A percentile compares a stretch with the other conserved stretches of the same genome.
Conservation (phyloP, 2,329 filamentous ascomycete genomes). For the Calonectria hongkongensis region DNA sequence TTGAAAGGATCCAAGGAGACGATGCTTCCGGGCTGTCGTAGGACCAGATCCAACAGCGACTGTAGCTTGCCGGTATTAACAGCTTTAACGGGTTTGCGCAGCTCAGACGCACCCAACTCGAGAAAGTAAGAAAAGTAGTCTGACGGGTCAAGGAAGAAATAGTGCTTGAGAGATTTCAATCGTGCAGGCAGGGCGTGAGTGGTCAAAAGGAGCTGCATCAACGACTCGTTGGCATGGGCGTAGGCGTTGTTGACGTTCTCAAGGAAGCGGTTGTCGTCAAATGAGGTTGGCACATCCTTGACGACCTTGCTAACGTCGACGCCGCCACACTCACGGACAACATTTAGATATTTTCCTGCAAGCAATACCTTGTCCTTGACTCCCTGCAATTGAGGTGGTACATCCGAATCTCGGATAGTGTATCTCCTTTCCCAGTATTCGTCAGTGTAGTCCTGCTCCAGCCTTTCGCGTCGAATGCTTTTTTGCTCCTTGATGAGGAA, state of each 20-base stretch:
- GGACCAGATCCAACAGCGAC: conserved; percentile 93
- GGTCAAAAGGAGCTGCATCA: conserved; percentile 92
- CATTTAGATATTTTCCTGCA: conserved; percentile 97
- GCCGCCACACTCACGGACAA: conserved; percentile 96
- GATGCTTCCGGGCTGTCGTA: conserved; percentile 96
- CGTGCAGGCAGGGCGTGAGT: conserved; percentile 93
- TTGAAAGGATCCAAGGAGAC: conserved; percentile 97
- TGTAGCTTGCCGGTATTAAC: conserved; percentile 97
- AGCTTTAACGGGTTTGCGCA: conserved; percentile 90
- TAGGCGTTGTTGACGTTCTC: conserved; percentile 98
- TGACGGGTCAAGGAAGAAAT: conserved; percentile 98
- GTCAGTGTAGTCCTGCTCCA: conserved; percentile 98
- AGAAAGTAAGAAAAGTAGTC: conserved; percentile 99
- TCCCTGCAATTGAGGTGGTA: conserved; percentile 92
- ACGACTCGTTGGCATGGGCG: conserved; percentile 93
- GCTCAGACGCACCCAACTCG: conserved; percentile 90
- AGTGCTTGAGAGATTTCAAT: conserved; percentile 94
- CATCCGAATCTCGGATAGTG: conserved; percentile 91
- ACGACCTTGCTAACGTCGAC: conserved; percentile 94
- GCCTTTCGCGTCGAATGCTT: conserved; percentile 90
- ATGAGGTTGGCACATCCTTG: conserved; percentile 90
- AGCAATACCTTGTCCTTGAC: conserved; percentile 96
- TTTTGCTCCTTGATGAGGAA: conserved; percentile 97
- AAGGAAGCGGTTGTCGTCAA: conserved; percentile 92
- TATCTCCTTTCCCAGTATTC: conserved; percentile 99